A percentile compares a stretch with the other conserved stretches of the same genome.
Evolutionary conservation across 164 flowering plant genomes (phyloP).

Genomic region (Euptelea pleiosperma): DNA sequence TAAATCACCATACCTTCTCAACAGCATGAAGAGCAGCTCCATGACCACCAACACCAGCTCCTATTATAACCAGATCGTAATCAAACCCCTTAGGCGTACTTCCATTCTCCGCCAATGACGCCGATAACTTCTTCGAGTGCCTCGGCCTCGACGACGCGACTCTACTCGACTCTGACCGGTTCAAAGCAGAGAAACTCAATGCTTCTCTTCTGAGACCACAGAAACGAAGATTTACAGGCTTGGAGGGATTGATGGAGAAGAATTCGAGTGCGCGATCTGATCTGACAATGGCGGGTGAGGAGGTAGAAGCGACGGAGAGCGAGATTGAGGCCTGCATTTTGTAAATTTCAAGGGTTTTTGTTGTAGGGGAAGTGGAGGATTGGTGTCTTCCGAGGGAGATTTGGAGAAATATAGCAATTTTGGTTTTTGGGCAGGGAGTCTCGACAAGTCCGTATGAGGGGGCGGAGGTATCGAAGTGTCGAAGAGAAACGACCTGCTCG

Average conservation of each 20-base stretch:
- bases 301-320: constrained; percentile 38
- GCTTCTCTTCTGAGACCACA: constrained; percentile 75
- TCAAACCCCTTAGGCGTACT: constrained; percentile 56
- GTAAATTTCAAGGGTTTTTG: background rate
- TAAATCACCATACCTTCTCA: constrained; percentile 55
- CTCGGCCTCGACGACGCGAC: background rate
- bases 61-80: constrained; percentile 87
- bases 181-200: constrained; percentile 26
- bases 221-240: constrained; percentile 52
- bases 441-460: constrained; percentile 25
- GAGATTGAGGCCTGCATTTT: constrained; percentile 56
- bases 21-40: constrained; percentile 99
- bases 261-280: constrained; percentile 21
- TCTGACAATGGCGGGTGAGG: constrained; percentile 32
- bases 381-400: background rate
- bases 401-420: no score
- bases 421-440: no score
- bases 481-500: constrained; percentile 21
- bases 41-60: constrained; percentile 99
- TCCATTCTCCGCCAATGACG: constrained; percentile 46
- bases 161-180: constrained; percentile 18
- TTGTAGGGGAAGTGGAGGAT: background rate
- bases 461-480: constrained; percentile 38
- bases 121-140: constrained; percentile 15
- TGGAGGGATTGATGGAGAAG: constrained; percentile 14